A percentile compares a stretch with the other conserved stretches of the same genome.
Conservation (phyloP, 257 asterid genomes). For the Solanum pennellii region DNA sequence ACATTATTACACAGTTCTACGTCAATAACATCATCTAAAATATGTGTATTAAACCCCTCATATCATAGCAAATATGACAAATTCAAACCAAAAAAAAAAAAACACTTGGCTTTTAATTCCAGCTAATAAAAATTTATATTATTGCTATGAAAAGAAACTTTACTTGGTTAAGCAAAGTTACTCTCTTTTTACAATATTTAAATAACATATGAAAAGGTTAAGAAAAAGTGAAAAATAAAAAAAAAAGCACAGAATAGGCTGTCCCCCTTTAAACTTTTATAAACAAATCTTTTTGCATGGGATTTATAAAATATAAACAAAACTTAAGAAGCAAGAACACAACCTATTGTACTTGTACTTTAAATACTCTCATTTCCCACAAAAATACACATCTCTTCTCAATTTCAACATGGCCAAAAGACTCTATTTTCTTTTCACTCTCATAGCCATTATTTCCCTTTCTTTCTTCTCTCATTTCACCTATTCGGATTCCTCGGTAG, state of each 20-base stretch:
- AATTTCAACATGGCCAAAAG: background rate
- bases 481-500: constrained; percentile 30
- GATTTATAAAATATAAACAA: background rate
- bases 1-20: background rate
- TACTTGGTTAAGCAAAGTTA: background rate
- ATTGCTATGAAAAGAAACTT: background rate
- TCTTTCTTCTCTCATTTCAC: constrained; percentile 11
- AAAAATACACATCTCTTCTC: background rate
- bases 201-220: background rate
- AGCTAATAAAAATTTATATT: background rate
- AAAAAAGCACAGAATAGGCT: background rate
- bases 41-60: background rate
- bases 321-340: background rate
- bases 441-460: constrained; percentile 3
- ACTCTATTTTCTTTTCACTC: background rate
- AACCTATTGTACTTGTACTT: background rate
- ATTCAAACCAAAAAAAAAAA: background rate
- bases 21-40: background rate
- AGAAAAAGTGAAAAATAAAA: background rate
- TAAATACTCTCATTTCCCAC: background rate
- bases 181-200: background rate
- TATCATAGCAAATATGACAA: background rate
- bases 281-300: background rate
- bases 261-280: background rate
- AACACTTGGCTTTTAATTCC: background rate